Evolutionary conservation across 352 stramenopile species (phyloP).

Genomic region (Peronospora farinosa): DNA sequence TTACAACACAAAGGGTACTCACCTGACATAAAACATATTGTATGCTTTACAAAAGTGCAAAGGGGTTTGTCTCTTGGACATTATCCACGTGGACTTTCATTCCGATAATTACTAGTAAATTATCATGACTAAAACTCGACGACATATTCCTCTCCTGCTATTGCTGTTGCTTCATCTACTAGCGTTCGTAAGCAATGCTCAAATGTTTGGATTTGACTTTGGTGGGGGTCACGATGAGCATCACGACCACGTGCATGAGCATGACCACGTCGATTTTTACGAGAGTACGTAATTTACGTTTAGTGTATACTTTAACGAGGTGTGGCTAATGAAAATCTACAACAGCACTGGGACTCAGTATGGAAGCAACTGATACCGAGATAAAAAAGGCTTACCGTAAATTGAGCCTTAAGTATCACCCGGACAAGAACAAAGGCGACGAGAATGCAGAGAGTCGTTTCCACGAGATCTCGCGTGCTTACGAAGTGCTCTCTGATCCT

Average conservation of each 20-base stretch:
- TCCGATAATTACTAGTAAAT: conserved; percentile 4
- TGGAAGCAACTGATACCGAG: conserved; percentile 80
- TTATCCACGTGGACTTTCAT: conserved; percentile 26
- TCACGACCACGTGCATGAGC: conserved; percentile 24
- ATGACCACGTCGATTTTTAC: conserved; percentile 75
- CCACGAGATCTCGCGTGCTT: conserved; percentile 86
- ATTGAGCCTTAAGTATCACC: conserved; percentile 94
- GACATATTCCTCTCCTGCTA: conserved; percentile 25
- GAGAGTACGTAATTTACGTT: conserved; percentile 29
- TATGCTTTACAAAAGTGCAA: neutral
- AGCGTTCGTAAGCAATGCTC: conserved; percentile 23
- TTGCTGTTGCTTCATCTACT: conserved; percentile 30
- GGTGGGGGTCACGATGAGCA: conserved; percentile 41
- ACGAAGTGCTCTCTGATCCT: conserved; percentile 87
- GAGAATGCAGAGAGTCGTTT: conserved; percentile 82
- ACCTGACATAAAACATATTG: conserved; percentile 3
- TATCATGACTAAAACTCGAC: conserved; percentile 22
- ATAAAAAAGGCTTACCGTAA: conserved; percentile 95
- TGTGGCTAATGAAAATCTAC: conserved; percentile 1
- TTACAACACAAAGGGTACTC: neutral
- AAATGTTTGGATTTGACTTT: conserved; percentile 50
- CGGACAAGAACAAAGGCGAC: conserved; percentile 86
- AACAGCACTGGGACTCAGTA: conserved; percentile 62
- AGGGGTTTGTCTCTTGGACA: conserved; percentile 7
- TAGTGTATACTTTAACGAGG: conserved; percentile 3